Percentiles rank a stretch among this genome's conserved stretches.
Evolutionary conservation across 257 asterid species (phyloP).

Genomic region (Anisodus acutangulus): DNA sequence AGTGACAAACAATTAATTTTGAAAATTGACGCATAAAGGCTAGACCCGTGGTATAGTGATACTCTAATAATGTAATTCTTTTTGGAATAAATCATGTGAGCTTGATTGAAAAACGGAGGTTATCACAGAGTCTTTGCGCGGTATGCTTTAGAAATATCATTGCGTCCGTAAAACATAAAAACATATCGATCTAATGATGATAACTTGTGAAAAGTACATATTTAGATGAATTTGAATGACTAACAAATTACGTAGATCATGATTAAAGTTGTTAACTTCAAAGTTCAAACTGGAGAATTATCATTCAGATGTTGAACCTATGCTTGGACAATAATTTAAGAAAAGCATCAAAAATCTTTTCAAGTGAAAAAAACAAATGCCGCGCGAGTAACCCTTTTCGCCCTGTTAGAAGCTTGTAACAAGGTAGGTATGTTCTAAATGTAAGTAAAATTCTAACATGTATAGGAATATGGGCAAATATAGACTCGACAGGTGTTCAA

Average conservation of each 20-base stretch:
- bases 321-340: slow-evolving; percentile 26
- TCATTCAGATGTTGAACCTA: slow-evolving; percentile 20
- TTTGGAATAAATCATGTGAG: not conserved
- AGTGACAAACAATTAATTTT: too few relatives aligned
- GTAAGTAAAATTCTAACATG: too few relatives aligned
- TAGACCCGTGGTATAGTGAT: too few relatives aligned
- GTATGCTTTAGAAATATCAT: not conserved
- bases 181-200: not conserved
- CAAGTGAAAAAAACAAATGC: not conserved
- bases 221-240: not conserved
- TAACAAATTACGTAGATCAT: not conserved
- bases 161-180: not conserved
- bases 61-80: not conserved
- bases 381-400: too few relatives aligned
- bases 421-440: not conserved
- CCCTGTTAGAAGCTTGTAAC: not conserved
- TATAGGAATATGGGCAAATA: not conserved
- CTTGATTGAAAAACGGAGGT: not conserved
- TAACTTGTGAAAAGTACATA: slow-evolving; percentile 5
- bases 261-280: slow-evolving; percentile 41
- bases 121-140: not conserved
- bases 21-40: too few relatives aligned
- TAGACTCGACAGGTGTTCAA: not conserved
- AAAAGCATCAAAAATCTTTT: not conserved
- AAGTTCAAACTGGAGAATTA: not conserved